Base-by-base conservation (phyloP, 2,329 filamentous ascomycete genomes). In the Pseudogymnoascus sp. region DNA sequence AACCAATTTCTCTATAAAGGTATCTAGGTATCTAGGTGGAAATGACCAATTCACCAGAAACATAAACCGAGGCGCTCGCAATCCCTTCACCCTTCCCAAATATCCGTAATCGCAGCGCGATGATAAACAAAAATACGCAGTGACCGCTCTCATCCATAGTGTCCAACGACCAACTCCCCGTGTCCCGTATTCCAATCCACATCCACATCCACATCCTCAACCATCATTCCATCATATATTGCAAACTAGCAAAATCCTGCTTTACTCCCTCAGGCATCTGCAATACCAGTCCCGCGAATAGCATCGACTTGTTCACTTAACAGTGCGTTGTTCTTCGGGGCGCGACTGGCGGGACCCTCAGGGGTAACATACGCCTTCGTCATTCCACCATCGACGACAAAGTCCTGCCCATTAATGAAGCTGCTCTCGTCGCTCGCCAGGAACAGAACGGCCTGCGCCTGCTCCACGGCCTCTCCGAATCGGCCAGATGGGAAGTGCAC, bases 351-450 rank as follows among this genome's bases (percentile, higher is more conserved):
- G 12, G 81, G 77, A 3, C 85, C 85, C 74, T 87, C 84, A 1
- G 85, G 77, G 1, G 85, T 88, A 28, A 88, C 85, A 74, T 97
- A 97, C 47, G 91, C 90, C 81, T 89, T 96, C 70, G 86, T 93
- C 90, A 99, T 90, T 63, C 93, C 93, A 62, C 94, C 94, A 70
- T 99, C 94, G 25, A 97, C 91, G 4, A 96, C 88, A 77, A 97
- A 96, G 72, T 97, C 94, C 62, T 85, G 57, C 14, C 85, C 88
- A 66, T 89, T 90, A 66, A 90, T 82, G 68, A 90, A 90, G 74
- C 84, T 87, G 71, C 83, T 84, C 74, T 90, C 88, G 64, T 91
- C 87, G 68, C 84, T 89, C 15, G 87, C 87, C 61, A 91, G 75
- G 75, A 90, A 91, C 11, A 91, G 71, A 1, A 89, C 88, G 1